Evolutionary conservation across 352 stramenopile species (phyloP), one percentile per base, ranked within the genome.

Genomic region (Phytophthora idaei): DNA sequence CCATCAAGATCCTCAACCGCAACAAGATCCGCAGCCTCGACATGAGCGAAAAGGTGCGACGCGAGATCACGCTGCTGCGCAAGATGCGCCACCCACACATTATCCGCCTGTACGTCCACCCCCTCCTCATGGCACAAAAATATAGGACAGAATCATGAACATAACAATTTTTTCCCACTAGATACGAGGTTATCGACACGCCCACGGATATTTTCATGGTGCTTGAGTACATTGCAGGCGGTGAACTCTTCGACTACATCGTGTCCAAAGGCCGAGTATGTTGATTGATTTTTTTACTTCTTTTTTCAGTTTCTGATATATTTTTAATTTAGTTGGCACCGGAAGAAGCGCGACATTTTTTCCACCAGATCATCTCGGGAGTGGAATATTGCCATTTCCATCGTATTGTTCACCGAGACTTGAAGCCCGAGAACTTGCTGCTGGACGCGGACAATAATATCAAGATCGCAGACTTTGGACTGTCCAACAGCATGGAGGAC

Each of bases 301-400:
- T 36, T 34, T 17, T 62, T 58, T 60, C 17, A 29, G 41, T 48
- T 50, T 44, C 45, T 55, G 45, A 25, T 27, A 57, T 59, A 4
- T 57, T 85, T 36, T 31, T 62, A 53, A 57, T 63, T 71, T 81
- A 98, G 72, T 87, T 99, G 49, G 87, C 90, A 8, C 94, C 97
- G 1, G 97, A 99, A 72, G 98, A 99, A 77, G 98, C 98, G 11
- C 83, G 98, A 51, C 96, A 98, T 66, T 99, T 99, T 73, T 99
- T 99, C 84, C 98, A 99, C 81, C 98, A 98, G 74, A 97, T 98
- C 58, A 95, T 99, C 59, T 98, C 94, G 1, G 98, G 97, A n/a
- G 93, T 99, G 36, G 97, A 99, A 80, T 99, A 99, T 78, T 99
- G 97, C 71, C 98, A 99, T 80, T 99, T 98, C 70, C 97, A 99